Evolutionary conservation across 2,329 filamentous ascomycete genomes (phyloP), one percentile per base, ranked within the genome.

Genomic region (Colletotrichum tofieldiae): DNA sequence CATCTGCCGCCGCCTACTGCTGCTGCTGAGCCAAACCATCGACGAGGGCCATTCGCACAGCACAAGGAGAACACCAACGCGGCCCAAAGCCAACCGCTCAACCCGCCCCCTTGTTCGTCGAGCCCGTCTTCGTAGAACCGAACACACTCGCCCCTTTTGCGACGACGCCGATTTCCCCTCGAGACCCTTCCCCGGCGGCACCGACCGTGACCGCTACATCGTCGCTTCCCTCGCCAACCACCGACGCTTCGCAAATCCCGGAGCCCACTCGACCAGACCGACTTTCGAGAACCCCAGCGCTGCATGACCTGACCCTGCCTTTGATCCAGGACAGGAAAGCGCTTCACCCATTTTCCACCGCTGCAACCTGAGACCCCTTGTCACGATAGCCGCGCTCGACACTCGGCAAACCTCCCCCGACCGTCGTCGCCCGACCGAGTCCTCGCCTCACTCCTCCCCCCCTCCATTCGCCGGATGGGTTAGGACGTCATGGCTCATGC

Each of bases 401-500:
- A 49, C 26, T 51, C 54, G 1, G 37, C 41, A 35, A 47, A 18
- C 51, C 12, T 32, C 35, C 35, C 35, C 29, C 29, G 59, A 69
- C 37, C 52, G 29, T 35, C 59, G n/a, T 54, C 45, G 52, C 32
- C 39, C 59, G 18, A 37, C 26, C 65, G 69, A 45, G 29, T 52
- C 45, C 23, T 69, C 58, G 14, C 52, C 54, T 32, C 29, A 26
- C 32, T 59, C 54, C 58, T 29, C 62, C 58, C 51, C 32, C 65
- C 56, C 58, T 71, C 65, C 51, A 61, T 41, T 52, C 67, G 43
- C 78, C 83, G 82, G 78, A 86, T 85, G 85, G 84, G 82, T 77
- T 81, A 80, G 74, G 78, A 82, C 81, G 84, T 80, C 78, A 90
- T 90, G 89, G 88, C 88, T 81, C 86, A 90, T 86, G 87, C 88